Evolutionary conservation across 1,284 basidiomycete species (phyloP).

Genomic region (Kwoniella shivajii): DNA sequence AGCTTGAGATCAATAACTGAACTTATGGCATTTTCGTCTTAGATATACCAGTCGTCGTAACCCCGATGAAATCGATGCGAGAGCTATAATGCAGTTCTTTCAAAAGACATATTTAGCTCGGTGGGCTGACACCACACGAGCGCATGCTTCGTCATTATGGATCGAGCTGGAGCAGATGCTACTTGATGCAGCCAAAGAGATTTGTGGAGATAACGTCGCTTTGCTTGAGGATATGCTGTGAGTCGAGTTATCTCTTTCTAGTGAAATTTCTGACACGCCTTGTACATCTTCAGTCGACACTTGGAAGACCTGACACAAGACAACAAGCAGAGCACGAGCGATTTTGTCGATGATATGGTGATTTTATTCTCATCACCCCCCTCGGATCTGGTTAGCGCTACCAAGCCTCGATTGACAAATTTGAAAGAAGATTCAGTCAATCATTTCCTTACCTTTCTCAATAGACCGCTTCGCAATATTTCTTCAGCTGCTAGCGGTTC

Average conservation of each 20-base stretch:
- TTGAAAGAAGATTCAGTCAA: not conserved
- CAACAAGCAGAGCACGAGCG: not conserved
- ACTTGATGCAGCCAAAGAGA: not conserved
- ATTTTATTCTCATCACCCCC: not conserved
- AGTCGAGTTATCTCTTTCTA: not conserved
- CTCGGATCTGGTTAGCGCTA: not conserved
- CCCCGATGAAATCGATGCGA: not conserved
- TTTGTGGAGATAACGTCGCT: not conserved
- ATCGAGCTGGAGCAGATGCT: not conserved
- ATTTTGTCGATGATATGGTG: not conserved
- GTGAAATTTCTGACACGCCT: too few relatives aligned
- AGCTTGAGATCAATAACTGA: not conserved
- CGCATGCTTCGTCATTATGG: slow-evolving; percentile 10
- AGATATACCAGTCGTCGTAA: slow-evolving; percentile 7
- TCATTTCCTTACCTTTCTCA: not conserved
- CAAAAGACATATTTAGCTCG: not conserved
- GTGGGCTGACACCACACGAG: slow-evolving; percentile 3
- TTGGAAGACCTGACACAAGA: not conserved
- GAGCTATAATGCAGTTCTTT: not conserved
- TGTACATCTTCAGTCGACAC: not conserved
- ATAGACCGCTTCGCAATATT: not conserved
- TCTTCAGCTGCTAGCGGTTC: not conserved
- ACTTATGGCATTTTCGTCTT: not conserved
- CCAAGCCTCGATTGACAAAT: not conserved
- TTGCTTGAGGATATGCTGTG: not conserved